These are phyloP conservation scores for Tetrastigma voinierianum DNA, from an alignment of 164 flowering plant species.

Conservation along the genomic window DNA sequence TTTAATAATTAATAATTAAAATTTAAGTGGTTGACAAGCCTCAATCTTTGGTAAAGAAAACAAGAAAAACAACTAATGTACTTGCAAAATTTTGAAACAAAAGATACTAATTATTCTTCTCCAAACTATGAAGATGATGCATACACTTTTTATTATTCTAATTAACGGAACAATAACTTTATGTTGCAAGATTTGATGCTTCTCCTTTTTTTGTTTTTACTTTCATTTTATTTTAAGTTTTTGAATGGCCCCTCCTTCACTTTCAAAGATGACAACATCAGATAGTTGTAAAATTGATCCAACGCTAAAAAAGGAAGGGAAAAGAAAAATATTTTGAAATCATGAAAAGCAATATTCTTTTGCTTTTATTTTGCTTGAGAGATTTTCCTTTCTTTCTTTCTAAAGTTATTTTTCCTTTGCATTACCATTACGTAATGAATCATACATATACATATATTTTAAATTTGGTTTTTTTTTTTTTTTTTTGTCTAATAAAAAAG, in stretches of 20 bases:
- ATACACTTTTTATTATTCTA: slow-evolving; percentile 15
- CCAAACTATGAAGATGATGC: slow-evolving; percentile 10
- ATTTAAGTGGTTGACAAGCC: too few species aligned
- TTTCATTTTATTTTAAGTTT: neutral
- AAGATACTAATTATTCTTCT: too few species aligned
- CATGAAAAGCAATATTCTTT: neutral
- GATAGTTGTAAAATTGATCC: neutral
- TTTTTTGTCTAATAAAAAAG: too few species aligned
- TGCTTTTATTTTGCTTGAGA: neutral
- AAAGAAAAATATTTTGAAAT: too few species aligned
- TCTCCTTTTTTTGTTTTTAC: neutral
- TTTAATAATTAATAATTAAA: too few species aligned
- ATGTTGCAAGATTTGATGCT: slow-evolving; percentile 18
- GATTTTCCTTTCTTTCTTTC: neutral
- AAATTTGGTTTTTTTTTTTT: too few species aligned
- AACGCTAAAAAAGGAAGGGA: neutral
- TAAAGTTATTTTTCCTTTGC: neutral
- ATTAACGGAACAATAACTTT: slow-evolving; percentile 8
- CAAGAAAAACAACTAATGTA: neutral
- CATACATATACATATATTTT: neutral
- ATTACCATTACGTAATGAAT: neutral
- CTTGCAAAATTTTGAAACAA: neutral
- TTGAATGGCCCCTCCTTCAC: neutral
- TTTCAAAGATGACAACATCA: slow-evolving; percentile 7
- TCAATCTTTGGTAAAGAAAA: too few species aligned